Percentiles rank a stretch among this genome's conserved stretches.
These are phyloP conservation scores for Skeletonema marinoi DNA, from an alignment of 108 stramenopile species.

Conservation along the genomic window DNA sequence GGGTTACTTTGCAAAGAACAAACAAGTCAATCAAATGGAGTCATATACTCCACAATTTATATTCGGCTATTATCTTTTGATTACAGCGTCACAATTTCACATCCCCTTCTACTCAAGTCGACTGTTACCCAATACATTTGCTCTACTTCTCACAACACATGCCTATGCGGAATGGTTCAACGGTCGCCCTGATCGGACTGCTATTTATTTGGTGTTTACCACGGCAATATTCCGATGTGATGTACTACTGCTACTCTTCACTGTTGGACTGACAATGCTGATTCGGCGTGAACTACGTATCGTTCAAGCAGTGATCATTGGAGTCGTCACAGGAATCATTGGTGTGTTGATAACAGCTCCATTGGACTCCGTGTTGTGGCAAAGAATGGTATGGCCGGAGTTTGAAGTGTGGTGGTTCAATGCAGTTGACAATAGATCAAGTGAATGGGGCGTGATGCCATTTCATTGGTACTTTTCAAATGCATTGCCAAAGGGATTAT, in stretches of 20 bases:
- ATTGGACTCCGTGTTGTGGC: slow-evolving; percentile 91
- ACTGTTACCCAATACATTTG: slow-evolving; percentile 96
- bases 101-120: slow-evolving; percentile 95
- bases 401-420: slow-evolving; percentile 97
- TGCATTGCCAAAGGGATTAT: slow-evolving; percentile 86
- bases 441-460: slow-evolving; percentile 93
- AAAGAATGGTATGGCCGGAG: slow-evolving; percentile 95
- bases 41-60: slow-evolving; percentile 8
- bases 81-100: slow-evolving; percentile 92
- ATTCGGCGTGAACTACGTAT: slow-evolving; percentile 60
- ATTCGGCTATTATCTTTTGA: slow-evolving; percentile 62
- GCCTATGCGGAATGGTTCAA: slow-evolving; percentile 77
- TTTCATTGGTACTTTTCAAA: slow-evolving; percentile 92
- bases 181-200: slow-evolving; percentile 41
- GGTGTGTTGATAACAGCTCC: slow-evolving; percentile 78
- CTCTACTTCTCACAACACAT: slow-evolving; percentile 72
- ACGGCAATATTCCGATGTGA: slow-evolving; percentile 95
- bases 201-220: slow-evolving; percentile 68
- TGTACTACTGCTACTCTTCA: slow-evolving; percentile 82
- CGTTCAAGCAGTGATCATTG: slow-evolving; percentile 60
- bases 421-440: slow-evolving; percentile 90
- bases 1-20: slow-evolving; percentile 19
- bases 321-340: slow-evolving; percentile 60
- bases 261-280: slow-evolving; percentile 77
- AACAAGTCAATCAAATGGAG: background rate